A percentile compares a stretch with the other conserved stretches of the same genome.
Evolutionary conservation across 2,329 filamentous ascomycete species (phyloP).

Genomic region (Calonectria fujianensis): DNA sequence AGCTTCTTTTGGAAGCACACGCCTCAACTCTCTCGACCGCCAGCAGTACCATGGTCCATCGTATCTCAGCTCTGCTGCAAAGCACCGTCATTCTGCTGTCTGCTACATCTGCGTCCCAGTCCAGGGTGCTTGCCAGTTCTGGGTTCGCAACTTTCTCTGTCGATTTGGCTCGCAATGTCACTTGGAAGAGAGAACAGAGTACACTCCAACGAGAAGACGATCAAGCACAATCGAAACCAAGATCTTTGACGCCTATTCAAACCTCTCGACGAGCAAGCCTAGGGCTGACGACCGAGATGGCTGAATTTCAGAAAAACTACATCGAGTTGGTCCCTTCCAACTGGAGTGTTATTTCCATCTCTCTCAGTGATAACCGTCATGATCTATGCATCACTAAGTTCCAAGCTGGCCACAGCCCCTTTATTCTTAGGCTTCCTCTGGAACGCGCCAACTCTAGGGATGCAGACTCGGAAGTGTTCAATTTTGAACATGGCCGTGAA

Average conservation of each 20-base stretch:
- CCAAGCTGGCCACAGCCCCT: slow-evolving; percentile 83
- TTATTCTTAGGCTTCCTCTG: slow-evolving; percentile 90
- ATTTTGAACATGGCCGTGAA: slow-evolving; percentile 85
- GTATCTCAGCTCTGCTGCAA: slow-evolving; percentile 78
- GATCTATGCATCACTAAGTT: slow-evolving; percentile 95
- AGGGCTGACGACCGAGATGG: slow-evolving; percentile 70
- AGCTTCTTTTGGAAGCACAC: slow-evolving; percentile 79
- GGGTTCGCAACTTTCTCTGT: slow-evolving; percentile 78
- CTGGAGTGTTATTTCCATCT: slow-evolving; percentile 92
- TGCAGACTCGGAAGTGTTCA: slow-evolving; percentile 85
- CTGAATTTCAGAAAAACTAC: slow-evolving; percentile 85
- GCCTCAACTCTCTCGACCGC: slow-evolving; percentile 71
- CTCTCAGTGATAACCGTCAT: slow-evolving; percentile 85
- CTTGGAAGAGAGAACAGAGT: slow-evolving; percentile 79
- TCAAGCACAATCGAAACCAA: slow-evolving; percentile 28
- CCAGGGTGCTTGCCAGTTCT: slow-evolving; percentile 68
- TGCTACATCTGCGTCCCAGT: slow-evolving; percentile 71
- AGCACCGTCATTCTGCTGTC: slow-evolving; percentile 80
- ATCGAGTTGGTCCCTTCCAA: slow-evolving; percentile 87
- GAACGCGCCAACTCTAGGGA: slow-evolving; percentile 88
- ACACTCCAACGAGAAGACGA: slow-evolving; percentile 64
- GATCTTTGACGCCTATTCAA: slow-evolving; percentile 17
- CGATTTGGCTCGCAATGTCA: slow-evolving; percentile 82
- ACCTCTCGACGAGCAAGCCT: slow-evolving; percentile 65
- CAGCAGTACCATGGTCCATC: slow-evolving; percentile 77